Evolutionary conservation across 2,329 filamentous ascomycete species (phyloP).

Genomic region (Cladosporium sp.): DNA sequence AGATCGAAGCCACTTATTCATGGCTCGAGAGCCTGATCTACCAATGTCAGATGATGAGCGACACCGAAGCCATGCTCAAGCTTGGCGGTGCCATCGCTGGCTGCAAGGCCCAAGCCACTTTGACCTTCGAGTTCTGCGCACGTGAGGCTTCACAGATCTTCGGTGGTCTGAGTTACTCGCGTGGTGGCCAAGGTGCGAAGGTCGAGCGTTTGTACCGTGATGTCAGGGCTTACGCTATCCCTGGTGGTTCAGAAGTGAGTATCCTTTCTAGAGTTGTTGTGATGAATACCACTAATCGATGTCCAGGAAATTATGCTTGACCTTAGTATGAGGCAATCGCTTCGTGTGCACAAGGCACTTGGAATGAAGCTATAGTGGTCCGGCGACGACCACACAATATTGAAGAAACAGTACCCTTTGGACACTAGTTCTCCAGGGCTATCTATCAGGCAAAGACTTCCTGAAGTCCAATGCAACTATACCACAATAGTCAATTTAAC

Average conservation of each 20-base stretch:
- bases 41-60: constrained; percentile 88
- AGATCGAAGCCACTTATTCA: constrained; percentile 94
- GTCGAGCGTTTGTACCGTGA: constrained; percentile 92
- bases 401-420: no score
- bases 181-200: constrained; percentile 92
- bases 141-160: constrained; percentile 97
- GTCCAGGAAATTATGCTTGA: constrained; percentile 88
- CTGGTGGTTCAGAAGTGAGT: constrained; percentile 93
- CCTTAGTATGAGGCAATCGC: constrained; percentile 83
- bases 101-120: constrained; percentile 88
- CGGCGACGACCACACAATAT: no score
- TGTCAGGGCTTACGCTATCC: constrained; percentile 90
- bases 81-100: constrained; percentile 91
- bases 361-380: constrained; percentile 83
- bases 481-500: no score
- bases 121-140: constrained; percentile 96
- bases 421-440: no score
- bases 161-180: constrained; percentile 84
- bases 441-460: no score
- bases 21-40: constrained; percentile 96
- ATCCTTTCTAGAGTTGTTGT: constrained; percentile 86
- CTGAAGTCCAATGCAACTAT: no score
- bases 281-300: neutral
- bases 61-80: constrained; percentile 92
- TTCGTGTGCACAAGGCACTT: constrained; percentile 82